A percentile compares a stretch with the other conserved stretches of the same genome.
These are phyloP conservation scores for Trichomonas vaginalis DNA, from an alignment of 208 protist species.

Conservation along the genomic window DNA sequence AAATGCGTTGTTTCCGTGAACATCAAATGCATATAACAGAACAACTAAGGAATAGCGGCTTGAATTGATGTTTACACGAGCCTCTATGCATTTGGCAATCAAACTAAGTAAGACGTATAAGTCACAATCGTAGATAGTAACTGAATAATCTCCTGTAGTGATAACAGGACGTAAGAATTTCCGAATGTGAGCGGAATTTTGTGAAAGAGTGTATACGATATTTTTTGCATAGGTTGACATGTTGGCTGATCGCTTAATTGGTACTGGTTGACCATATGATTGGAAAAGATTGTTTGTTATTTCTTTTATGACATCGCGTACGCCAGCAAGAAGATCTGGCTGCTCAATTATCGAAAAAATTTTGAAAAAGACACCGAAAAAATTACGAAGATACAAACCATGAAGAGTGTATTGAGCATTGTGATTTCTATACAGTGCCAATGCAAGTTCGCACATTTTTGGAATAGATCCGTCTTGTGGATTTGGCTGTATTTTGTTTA, in stretches of 20 bases:
- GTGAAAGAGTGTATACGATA: not conserved
- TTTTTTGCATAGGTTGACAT: not conserved
- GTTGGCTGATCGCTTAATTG: not conserved
- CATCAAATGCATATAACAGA: not conserved
- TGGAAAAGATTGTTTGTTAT: not conserved
- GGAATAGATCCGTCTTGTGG: not conserved
- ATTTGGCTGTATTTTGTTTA: not conserved
- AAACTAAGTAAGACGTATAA: not conserved
- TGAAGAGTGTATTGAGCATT: not conserved
- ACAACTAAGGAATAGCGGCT: not conserved
- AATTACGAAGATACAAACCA: not conserved
- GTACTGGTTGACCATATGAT: not conserved
- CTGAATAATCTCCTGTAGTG: not conserved
- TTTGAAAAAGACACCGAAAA: not conserved
- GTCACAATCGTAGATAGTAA: not conserved
- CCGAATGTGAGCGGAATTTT: not conserved
- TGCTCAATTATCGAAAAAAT: not conserved
- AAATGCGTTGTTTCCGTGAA: not conserved
- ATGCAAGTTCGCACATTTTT: not conserved
- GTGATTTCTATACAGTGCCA: not conserved
- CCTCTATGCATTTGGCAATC: not conserved
- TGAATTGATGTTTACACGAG: not conserved
- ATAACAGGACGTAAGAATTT: not conserved
- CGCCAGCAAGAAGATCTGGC: not conserved
- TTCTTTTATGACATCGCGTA: not conserved